Conservation (phyloP, 140 eudicot genomes). For the Anethum foeniculum region DNA sequence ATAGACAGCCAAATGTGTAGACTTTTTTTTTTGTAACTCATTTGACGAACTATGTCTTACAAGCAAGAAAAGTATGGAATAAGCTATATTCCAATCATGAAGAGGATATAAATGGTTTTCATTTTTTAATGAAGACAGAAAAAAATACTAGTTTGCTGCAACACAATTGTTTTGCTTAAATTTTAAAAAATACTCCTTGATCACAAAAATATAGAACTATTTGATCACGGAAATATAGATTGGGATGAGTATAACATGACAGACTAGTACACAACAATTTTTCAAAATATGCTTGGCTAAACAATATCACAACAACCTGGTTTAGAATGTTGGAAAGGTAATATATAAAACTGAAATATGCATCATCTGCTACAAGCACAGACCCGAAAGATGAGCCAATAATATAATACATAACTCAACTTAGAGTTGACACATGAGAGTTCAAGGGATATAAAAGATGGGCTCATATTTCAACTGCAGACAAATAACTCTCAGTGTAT, state of each 20-base stretch:
- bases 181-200: neutral
- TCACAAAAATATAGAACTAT: neutral
- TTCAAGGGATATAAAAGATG: neutral
- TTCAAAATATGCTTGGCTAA: neutral
- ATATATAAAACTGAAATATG: neutral
- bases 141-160: neutral
- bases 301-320: neutral
- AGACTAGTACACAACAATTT: neutral
- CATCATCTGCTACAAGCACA: neutral
- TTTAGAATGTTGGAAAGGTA: neutral
- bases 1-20: neutral
- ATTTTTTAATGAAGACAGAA: neutral
- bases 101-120: neutral
- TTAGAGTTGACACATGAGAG: neutral
- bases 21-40: neutral
- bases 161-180: neutral
- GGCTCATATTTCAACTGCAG: neutral
- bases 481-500: neutral
- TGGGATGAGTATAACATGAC: neutral
- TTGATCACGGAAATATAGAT: neutral
- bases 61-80: neutral
- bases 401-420: neutral
- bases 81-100: neutral
- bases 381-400: neutral
- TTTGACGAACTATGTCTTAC: neutral